Evolutionary conservation across 73 alveolate species (phyloP).

Genomic region (Paramecium caudatum): DNA sequence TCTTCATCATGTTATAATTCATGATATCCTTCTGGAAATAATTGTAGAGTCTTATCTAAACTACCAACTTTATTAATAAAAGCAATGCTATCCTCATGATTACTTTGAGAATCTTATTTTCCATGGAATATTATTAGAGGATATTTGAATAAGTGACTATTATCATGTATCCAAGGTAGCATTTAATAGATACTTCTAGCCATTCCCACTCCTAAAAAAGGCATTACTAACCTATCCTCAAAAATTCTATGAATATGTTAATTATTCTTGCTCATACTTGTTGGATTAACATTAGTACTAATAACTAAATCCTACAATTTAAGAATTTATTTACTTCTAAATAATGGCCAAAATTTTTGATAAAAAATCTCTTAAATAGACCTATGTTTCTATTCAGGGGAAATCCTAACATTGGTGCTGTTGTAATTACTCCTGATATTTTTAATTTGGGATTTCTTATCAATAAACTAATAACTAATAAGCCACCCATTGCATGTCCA

Average conservation of each 20-base stretch:
- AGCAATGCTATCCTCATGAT: constrained; percentile 14
- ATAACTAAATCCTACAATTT: constrained; percentile 67
- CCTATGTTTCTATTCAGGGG: constrained; percentile 71
- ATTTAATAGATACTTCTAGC: constrained; percentile 72
- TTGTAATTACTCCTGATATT: constrained; percentile 75
- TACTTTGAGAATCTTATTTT: constrained; percentile 60
- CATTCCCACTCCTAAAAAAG: constrained; percentile 73
- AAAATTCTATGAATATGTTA: constrained; percentile 59
- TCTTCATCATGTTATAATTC: constrained; percentile 72
- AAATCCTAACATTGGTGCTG: constrained; percentile 77
- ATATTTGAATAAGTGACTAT: constrained; percentile 8
- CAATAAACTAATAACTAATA: constrained; percentile 78
- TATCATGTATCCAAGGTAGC: constrained; percentile 14
- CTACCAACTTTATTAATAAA: constrained; percentile 48
- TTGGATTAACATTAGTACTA: constrained; percentile 67
- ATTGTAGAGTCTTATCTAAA: constrained; percentile 45
- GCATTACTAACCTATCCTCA: constrained; percentile 75
- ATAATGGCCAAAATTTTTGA: constrained; percentile 69
- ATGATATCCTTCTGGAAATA: constrained; percentile 75
- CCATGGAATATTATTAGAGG: constrained; percentile 71
- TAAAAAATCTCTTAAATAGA: constrained; percentile 27
- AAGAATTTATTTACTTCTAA: constrained; percentile 68
- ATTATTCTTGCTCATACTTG: constrained; percentile 71
- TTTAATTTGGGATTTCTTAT: constrained; percentile 83
- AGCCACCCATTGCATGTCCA: constrained; percentile 95